These are phyloP conservation scores for Schizothecium vesticola DNA, from an alignment of 495 filamentous ascomycete species.

Conservation along the genomic window DNA sequence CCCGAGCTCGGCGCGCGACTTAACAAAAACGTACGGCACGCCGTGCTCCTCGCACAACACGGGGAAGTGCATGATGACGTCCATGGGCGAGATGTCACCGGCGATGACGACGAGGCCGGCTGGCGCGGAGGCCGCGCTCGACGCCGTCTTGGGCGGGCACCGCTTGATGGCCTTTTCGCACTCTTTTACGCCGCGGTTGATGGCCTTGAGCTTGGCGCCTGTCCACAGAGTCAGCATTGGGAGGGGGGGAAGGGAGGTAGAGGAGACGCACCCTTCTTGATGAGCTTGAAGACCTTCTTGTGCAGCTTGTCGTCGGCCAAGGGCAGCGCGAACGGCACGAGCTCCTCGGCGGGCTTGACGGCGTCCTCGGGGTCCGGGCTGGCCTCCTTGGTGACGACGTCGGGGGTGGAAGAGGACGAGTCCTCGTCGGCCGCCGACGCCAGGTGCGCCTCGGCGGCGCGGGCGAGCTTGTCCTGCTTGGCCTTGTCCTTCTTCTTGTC, in stretches of 20 bases:
- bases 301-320: constrained; percentile 83
- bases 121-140: constrained; percentile 46
- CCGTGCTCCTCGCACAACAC: constrained; percentile 96
- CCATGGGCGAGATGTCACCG: constrained; percentile 94
- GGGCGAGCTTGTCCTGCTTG: constrained; percentile 45
- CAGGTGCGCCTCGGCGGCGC: constrained; percentile 30
- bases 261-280: constrained; percentile 77
- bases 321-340: constrained; percentile 92
- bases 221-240: constrained; percentile 5
- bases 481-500: constrained; percentile 59
- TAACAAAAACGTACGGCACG: constrained; percentile 89
- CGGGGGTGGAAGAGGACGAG: constrained; percentile 23
- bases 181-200: constrained; percentile 97
- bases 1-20: constrained; percentile 82
- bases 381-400: constrained; percentile 30
- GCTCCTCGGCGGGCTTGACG: constrained; percentile 55
- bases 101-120: constrained; percentile 83
- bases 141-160: constrained; percentile 56
- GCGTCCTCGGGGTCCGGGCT: constrained; percentile 29
- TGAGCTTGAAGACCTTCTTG: constrained; percentile 89
- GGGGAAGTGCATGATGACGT: constrained; percentile 95
- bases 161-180: constrained; percentile 96
- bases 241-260: not conserved
- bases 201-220: constrained; percentile 88
- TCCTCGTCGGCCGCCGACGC: constrained; percentile 24